Base-by-base conservation (phyloP, 192 early-diverging fungal species). In the Coemansia sp. region DNA sequence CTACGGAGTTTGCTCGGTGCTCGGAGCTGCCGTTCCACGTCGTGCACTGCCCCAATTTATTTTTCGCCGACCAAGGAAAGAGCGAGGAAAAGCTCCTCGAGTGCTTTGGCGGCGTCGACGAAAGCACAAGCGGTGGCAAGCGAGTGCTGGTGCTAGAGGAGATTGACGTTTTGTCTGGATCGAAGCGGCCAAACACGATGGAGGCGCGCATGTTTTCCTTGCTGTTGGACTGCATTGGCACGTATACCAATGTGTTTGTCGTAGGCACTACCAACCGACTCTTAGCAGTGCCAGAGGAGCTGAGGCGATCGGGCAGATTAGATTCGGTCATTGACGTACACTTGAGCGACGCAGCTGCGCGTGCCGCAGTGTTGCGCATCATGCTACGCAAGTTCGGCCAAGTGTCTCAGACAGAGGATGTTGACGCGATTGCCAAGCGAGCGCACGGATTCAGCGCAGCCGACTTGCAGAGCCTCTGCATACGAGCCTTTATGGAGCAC, bases 381-480 rank as follows among this genome's bases (percentile, higher is more conserved):
- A 83, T 83, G 71, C 76, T 83, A 0, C 41, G 62, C 32, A 54
- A 67, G n/a, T 78, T 83, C 40, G 37, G 22, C 37, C 60, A 54
- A 19, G 54, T 83, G 4, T 40, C 76, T 6, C 14, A 12, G 7
- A 19, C 64, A 6, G 63, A 63, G 6, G 62, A 65, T 17, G 62
- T 76, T 37, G 41, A 45, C n/a, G 58, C 27, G 29, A 47, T 75
- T 19, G 76, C 81, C 36, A 67, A 65, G 35, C 59, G 49, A 35
- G 68, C 76, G 0, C 76, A 83, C 39, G 93, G 94, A n/a, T 93
- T 91, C 72, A 91, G 92, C 0, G 87, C 91, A 1, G 87, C 91
- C 12, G 94, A 96, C 76, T 74, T 96, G 59, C 86, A 91, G 77
- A 89, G 81, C 32, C 60, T 92, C 31, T 93, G 89, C 77, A 15